Conservation (phyloP, 257 asterid genomes). For the Solanum chilense region DNA sequence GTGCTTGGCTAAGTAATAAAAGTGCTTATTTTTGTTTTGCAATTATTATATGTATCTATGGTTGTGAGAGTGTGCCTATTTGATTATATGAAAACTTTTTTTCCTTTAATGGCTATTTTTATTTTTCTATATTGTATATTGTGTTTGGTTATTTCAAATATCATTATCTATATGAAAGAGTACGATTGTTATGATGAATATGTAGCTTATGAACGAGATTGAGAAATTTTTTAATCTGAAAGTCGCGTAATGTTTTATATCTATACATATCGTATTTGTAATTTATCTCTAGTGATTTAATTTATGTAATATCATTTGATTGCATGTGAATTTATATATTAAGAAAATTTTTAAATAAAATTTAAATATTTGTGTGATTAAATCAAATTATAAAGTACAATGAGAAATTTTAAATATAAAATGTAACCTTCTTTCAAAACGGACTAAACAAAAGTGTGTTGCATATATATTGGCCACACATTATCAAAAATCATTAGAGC, state of each 20-base stretch:
- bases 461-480: no score
- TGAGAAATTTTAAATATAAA: background rate
- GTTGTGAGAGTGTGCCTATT: background rate
- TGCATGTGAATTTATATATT: background rate
- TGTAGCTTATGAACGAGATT: background rate
- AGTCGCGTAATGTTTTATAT: no score
- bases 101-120: background rate
- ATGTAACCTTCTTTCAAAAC: no score
- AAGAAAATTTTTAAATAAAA: background rate
- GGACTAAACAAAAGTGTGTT: no score
- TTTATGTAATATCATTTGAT: background rate
- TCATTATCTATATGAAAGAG: background rate
- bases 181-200: no score
- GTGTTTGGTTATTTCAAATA: background rate
- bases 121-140: background rate
- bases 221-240: no score
- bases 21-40: background rate
- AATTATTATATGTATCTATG: background rate
- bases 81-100: background rate
- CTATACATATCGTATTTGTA: no score
- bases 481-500: no score
- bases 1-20: background rate
- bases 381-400: background rate
- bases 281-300: background rate
- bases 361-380: background rate